Evolutionary conservation across 305 asterid genomes (phyloP), one percentile per base, ranked within the genome.

Genomic region (Fraxinus ornus): DNA sequence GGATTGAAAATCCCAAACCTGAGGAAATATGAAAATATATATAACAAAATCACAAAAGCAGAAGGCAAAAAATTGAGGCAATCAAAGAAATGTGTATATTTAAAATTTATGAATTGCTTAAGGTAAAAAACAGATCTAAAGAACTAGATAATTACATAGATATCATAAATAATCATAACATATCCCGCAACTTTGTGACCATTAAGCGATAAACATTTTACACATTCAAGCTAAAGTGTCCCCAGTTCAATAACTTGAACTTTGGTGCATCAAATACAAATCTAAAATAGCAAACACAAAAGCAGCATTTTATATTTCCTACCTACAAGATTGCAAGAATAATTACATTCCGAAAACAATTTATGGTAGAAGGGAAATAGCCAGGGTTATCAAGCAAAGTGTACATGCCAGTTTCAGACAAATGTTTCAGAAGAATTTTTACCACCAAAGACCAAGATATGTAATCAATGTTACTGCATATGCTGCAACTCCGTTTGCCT

Each of bases 1-100:
- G 98, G 98, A 87, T 95, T 92, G 93, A 95, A 94, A 86, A 95
- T 88, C 26, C 90, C 97, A 77, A 94, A 94, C 98, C 97, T 95
- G 91, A 79, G 37, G 44, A 78, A 83, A 37, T 79, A 85, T 30
- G 12, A 80, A 76, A 41, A 80, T 37, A 2, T 1, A 36, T 37
- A 6, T 37, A 6, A 74, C 66, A 75, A 9, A 49, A 77, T 83
- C 72, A 71, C 57, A 86, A 47, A 62, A 81, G 76, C 49, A 44
- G 78, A 79, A 71, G 5, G 60, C 15, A 49, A n/a, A 64, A 37
- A 55, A 13, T 24, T 81, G 70, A 79, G 19, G 78, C 41, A 37
- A 60, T 32, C 12, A 24, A 66, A 52, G 37, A 81, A 32, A 52
- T 41, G 55, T 4, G 21, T 8, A 47, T 17, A 13, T 5, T 37